Percentiles rank a stretch among this genome's conserved stretches.
phyloP scores from a whole-genome alignment of 2,329 filamentous ascomycete genomes.

The Pseudogymnoascus sp. region DNA sequence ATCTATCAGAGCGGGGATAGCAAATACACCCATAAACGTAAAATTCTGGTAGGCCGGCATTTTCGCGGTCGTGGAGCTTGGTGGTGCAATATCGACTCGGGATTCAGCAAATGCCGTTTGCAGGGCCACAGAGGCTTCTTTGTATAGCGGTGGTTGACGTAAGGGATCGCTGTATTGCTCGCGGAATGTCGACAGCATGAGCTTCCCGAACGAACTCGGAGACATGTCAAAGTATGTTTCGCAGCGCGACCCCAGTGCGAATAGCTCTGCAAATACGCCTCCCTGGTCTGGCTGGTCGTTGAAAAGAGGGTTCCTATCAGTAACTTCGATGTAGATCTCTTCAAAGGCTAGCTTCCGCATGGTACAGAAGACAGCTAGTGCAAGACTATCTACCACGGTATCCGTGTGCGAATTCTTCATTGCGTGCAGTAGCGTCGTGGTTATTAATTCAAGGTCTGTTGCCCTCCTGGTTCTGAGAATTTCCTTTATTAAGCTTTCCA shows the following conservation, averaged over 20 bases:
- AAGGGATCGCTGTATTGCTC: conserved; percentile 30
- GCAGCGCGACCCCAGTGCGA: conserved; percentile 54
- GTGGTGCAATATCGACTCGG: conserved; percentile 41
- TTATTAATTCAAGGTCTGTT: conserved; percentile 23
- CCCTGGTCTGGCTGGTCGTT: conserved; percentile 54
- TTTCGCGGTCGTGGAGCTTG: conserved; percentile 30
- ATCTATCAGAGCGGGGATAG: conserved; percentile 53
- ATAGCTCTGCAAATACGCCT: conserved; percentile 54
- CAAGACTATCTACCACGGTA: conserved; percentile 44
- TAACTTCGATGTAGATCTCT: conserved; percentile 55
- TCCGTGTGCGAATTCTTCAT: conserved; percentile 30
- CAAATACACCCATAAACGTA: conserved; percentile 51
- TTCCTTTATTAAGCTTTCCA: conserved; percentile 22
- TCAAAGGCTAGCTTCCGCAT: conserved; percentile 49
- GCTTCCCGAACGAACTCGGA: conserved; percentile 38
- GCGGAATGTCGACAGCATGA: conserved; percentile 35
- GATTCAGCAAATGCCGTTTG: conserved; percentile 46
- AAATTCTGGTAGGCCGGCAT: conserved; percentile 41
- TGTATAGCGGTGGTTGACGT: conserved; percentile 40
- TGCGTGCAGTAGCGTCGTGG: conserved; percentile 24
- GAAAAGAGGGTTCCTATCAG: conserved; percentile 52
- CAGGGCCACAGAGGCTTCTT: conserved; percentile 42
- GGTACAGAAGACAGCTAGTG: conserved; percentile 48
- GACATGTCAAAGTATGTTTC: conserved; percentile 53
- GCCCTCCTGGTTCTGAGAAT: conserved; percentile 16